Percentiles rank a stretch among this genome's conserved stretches.
Conservation (phyloP, 2,329 filamentous ascomycete species). For the Parascedosporium putredinis region DNA sequence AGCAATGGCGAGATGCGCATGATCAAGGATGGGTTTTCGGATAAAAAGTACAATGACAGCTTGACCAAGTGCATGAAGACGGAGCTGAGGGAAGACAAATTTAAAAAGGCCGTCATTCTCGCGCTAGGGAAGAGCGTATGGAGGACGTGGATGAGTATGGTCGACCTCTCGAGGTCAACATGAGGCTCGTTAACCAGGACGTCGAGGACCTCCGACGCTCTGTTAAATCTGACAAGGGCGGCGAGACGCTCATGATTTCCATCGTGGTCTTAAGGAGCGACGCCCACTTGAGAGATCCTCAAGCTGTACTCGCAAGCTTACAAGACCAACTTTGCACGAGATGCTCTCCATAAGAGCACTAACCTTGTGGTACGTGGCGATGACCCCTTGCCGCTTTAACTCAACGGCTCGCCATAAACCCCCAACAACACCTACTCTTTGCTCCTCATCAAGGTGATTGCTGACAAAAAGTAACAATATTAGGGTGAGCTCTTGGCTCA, state of each 20-base stretch:
- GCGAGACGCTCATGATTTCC: constrained; percentile 77
- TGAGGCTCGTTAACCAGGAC: constrained; percentile 55
- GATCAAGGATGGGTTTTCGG: constrained; percentile 82
- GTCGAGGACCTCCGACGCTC: constrained; percentile 58
- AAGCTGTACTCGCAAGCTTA: constrained; percentile 64
- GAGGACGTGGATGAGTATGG: constrained; percentile 65
- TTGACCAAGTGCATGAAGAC: constrained; percentile 78
- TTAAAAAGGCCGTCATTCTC: constrained; percentile 76
- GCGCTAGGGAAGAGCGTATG: constrained; percentile 72
- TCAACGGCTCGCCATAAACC: background rate
- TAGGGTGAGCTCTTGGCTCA: constrained; percentile 92
- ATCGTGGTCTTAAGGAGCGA: constrained; percentile 77
- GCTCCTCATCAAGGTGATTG: no score
- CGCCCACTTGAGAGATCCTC: constrained; percentile 70
- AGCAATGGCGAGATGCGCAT: constrained; percentile 74
- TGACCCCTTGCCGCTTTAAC: no score
- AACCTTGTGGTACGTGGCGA: constrained; percentile 91
- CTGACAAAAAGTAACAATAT: no score
- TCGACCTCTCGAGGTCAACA: constrained; percentile 44
- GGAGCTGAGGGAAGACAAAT: constrained; percentile 92
- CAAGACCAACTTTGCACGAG: constrained; percentile 72
- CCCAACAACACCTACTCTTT: background rate
- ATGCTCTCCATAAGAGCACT: constrained; percentile 77
- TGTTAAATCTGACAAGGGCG: constrained; percentile 65
- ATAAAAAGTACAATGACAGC: constrained; percentile 82